Conservation (phyloP, 176 grass and related monocot species). For the Cenchrus americanus region DNA sequence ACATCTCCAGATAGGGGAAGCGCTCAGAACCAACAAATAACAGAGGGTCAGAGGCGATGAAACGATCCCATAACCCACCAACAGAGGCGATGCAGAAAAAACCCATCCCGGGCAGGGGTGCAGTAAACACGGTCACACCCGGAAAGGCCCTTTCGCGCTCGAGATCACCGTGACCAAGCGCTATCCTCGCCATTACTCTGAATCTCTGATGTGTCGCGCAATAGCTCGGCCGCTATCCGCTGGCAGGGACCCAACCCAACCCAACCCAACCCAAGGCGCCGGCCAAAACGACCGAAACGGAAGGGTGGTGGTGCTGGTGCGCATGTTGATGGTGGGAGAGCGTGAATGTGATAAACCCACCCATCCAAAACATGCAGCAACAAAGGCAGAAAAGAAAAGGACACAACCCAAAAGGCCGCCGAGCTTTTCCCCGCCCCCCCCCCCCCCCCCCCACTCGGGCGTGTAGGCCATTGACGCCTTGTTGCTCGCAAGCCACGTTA, state of each 20-base stretch:
- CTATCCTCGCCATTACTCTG: not conserved
- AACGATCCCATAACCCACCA: no score
- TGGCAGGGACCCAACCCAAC: not conserved
- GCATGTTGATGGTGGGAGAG: no score
- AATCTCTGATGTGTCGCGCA: slow-evolving; percentile 27
- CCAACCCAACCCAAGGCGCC: not conserved
- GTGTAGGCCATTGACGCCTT: no score
- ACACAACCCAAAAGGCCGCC: slow-evolving; percentile 6
- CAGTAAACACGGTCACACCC: not conserved
- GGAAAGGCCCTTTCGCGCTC: not conserved
- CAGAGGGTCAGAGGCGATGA: not conserved
- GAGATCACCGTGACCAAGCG: no score
- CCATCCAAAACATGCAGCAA: not conserved
- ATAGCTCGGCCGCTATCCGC: not conserved
- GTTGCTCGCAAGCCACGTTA: slow-evolving; percentile 20
- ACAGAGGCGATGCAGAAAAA: no score
- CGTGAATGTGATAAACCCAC: not conserved
- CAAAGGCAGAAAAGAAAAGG: not conserved
- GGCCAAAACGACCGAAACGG: not conserved
- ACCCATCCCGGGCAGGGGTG: no score
- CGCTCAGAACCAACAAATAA: not conserved
- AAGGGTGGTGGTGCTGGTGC: slow-evolving; percentile 20
- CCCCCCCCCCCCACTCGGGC: not conserved
- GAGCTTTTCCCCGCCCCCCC: slow-evolving; percentile 3
- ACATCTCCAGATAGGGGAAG: no score